Evolutionary conservation across 2,329 filamentous ascomycete genomes (phyloP).

Genomic region (Fusarium sp.): DNA sequence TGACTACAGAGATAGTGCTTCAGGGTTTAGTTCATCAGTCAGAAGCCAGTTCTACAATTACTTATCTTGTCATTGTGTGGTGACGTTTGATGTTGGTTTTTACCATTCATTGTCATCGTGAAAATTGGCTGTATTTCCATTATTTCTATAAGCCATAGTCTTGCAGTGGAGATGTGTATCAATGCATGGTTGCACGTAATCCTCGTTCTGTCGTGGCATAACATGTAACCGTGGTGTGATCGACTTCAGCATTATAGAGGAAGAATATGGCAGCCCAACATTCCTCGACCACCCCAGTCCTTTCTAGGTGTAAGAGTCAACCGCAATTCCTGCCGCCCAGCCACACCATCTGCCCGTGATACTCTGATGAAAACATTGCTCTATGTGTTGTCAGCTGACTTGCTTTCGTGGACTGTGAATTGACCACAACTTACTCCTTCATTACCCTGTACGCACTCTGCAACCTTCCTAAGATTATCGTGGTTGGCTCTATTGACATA

Average conservation of each 20-base stretch:
- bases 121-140: neutral
- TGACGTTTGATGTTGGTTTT: neutral
- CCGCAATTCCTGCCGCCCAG: slow-evolving; percentile 68
- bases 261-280: slow-evolving; percentile 91
- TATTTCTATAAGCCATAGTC: neutral
- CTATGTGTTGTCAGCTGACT: slow-evolving; percentile 59
- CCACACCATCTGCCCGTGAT: slow-evolving; percentile 61
- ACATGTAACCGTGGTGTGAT: neutral
- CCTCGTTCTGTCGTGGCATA: neutral
- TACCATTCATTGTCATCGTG: neutral
- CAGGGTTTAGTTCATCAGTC: too few relatives aligned
- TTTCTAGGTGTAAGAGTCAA: slow-evolving; percentile 80
- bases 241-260: slow-evolving; percentile 67
- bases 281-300: slow-evolving; percentile 90
- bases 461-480: slow-evolving; percentile 85
- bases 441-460: slow-evolving; percentile 89
- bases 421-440: slow-evolving; percentile 77
- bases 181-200: too few relatives aligned
- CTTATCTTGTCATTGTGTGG: neutral
- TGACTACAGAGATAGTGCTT: neutral
- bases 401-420: neutral
- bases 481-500: slow-evolving; percentile 86
- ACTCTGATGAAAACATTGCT: slow-evolving; percentile 77
- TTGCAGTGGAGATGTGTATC: neutral
- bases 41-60: too few relatives aligned